A percentile compares a stretch with the other conserved stretches of the same genome.
phyloP scores from a whole-genome alignment of 371 early-diverging fungal genomes.

The Haplosporangium sp. region DNA sequence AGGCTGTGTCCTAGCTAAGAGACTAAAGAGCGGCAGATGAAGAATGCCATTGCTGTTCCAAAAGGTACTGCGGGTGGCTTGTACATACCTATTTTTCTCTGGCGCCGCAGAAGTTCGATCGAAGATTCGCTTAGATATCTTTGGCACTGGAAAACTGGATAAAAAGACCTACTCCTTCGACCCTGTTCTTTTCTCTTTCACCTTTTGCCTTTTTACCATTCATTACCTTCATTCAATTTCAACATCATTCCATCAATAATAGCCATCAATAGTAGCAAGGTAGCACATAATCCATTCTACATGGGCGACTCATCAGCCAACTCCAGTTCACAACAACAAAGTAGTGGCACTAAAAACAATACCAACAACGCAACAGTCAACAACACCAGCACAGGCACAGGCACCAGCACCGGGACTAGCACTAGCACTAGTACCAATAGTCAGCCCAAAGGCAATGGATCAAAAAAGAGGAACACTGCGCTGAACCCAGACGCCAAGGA shows the following conservation, averaged over 20 bases:
- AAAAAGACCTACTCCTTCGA: neutral
- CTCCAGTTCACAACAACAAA: slow-evolving; percentile 2
- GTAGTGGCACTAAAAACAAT: no score
- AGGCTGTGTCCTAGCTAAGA: no score
- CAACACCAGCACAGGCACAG: slow-evolving; percentile 2
- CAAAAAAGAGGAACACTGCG: slow-evolving; percentile 11
- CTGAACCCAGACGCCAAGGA: slow-evolving; percentile 52
- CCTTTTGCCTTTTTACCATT: neutral
- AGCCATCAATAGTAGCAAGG: neutral
- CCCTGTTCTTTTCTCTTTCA: neutral
- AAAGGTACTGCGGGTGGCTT: slow-evolving; percentile 37
- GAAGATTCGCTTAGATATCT: no score
- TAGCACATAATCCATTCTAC: neutral
- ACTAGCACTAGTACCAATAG: neutral
- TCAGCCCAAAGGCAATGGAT: neutral
- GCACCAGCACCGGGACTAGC: neutral
- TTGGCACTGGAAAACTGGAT: no score
- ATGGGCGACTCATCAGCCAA: slow-evolving; percentile 12
- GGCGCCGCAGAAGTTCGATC: neutral
- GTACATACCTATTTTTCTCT: no score
- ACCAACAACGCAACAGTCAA: no score
- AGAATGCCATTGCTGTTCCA: neutral
- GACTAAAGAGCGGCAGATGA: no score
- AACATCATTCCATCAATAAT: neutral
- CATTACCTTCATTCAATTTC: neutral